A percentile compares a stretch with the other conserved stretches of the same genome.
phyloP scores from a whole-genome alignment of 2,329 filamentous ascomycete genomes.

The Byssoonygena ceratinophila region DNA sequence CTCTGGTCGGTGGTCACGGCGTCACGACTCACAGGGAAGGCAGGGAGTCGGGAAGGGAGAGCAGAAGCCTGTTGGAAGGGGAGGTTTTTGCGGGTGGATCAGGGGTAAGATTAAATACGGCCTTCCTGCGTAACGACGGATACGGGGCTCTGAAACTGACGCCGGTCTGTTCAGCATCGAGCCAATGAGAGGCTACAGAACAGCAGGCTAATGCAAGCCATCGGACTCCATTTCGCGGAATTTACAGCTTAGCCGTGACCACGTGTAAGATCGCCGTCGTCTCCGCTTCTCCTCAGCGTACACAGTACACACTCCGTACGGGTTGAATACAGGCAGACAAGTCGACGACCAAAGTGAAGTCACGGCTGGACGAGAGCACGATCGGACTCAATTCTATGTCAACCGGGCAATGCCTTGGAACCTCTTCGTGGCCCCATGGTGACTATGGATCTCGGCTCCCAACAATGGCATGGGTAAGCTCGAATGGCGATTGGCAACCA shows the following conservation, averaged over 20 bases:
- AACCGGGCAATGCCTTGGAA: no score
- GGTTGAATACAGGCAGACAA: no score
- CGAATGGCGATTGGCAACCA: background rate
- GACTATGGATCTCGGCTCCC: no score
- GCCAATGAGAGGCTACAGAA: background rate
- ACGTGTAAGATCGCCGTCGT: background rate
- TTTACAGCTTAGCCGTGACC: background rate
- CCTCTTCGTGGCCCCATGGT: no score
- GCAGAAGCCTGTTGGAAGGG: background rate
- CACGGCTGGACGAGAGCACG: no score
- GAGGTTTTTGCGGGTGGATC: background rate
- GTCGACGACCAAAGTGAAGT: no score
- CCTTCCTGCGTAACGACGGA: background rate
- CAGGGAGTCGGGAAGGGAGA: background rate
- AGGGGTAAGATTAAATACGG: conserved; percentile 9
- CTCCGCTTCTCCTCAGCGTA: background rate
- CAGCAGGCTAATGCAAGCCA: background rate
- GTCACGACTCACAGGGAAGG: no score
- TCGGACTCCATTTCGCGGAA: background rate
- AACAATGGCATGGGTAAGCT: background rate
- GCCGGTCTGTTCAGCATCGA: background rate
- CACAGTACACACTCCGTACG: background rate
- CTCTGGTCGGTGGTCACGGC: no score
- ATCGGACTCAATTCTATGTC: no score
- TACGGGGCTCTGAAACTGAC: background rate